These are phyloP conservation scores for Chalaropsis ovoidea DNA, from an alignment of 2,329 filamentous ascomycete genomes.

Conservation along the genomic window DNA sequence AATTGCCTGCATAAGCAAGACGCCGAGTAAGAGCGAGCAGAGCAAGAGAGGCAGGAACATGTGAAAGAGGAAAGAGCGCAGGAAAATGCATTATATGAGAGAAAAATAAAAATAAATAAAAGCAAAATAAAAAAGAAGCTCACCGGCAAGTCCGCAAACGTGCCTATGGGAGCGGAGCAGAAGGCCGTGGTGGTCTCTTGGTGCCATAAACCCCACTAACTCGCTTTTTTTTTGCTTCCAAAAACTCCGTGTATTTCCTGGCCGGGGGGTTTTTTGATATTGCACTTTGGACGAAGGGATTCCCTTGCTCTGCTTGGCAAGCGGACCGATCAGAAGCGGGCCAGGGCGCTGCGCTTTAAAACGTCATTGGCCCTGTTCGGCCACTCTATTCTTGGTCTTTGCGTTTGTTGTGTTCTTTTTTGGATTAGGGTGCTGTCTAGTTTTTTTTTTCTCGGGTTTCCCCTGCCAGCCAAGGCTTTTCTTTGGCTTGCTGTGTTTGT, in stretches of 20 bases:
- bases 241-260: conserved; percentile 5
- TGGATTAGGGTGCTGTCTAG: not conserved
- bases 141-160: conserved; percentile 7
- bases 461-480: not conserved
- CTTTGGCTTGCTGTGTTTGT: not conserved
- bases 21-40: not conserved
- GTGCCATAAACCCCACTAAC: not conserved
- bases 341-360: conserved; percentile 3
- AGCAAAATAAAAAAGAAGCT: conserved; percentile 16
- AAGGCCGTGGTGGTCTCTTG: conserved; percentile 11
- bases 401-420: conserved; percentile 9
- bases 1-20: not conserved
- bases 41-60: not conserved
- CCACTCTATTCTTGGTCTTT: conserved; percentile 8
- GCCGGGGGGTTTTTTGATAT: not conserved
- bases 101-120: not conserved
- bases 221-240: not conserved
- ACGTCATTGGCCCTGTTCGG: conserved; percentile 12
- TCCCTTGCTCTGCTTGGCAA: conserved; percentile 11
- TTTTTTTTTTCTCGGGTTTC: not conserved
- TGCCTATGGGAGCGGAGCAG: conserved; percentile 4
- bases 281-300: conserved; percentile 10
- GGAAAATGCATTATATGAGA: not conserved
- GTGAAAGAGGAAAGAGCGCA: not conserved
- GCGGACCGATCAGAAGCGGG: conserved; percentile 1